Percentiles rank a stretch among this genome's conserved stretches.
Conservation (phyloP, 1,139 yeast genomes). For the Lodderomyces margitis region DNA sequence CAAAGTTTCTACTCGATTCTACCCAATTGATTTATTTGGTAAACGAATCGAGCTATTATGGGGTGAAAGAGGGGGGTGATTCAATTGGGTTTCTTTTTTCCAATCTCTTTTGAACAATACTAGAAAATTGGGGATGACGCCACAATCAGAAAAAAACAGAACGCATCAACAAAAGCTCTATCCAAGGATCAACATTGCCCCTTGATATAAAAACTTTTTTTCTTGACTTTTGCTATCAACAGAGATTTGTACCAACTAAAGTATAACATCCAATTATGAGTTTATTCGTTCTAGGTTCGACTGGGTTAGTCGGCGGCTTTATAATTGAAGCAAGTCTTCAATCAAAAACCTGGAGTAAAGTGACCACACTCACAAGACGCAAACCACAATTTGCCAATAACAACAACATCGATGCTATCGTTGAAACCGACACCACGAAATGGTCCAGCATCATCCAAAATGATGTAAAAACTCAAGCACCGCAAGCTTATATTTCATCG, state of each 20-base stretch:
- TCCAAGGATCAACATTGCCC: too few species aligned
- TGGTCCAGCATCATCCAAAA: conserved; percentile 37
- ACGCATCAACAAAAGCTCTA: too few species aligned
- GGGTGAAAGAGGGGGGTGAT: neutral
- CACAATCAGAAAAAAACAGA: too few species aligned
- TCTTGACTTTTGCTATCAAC: too few species aligned
- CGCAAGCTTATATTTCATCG: conserved; percentile 49
- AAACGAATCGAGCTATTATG: too few species aligned
- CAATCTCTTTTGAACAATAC: too few species aligned
- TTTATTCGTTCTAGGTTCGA: conserved; percentile 49
- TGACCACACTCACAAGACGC: conserved; percentile 49
- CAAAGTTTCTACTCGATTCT: too few species aligned
- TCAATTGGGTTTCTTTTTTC: neutral
- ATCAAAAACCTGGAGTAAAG: conserved; percentile 27
- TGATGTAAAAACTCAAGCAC: conserved; percentile 14
- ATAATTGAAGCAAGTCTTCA: conserved; percentile 39
- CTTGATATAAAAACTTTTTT: too few species aligned
- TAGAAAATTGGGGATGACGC: too few species aligned
- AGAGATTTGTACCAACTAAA: too few species aligned
- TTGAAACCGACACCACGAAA: conserved; percentile 27
- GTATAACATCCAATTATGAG: neutral
- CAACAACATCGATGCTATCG: conserved; percentile 2
- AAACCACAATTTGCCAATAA: conserved; percentile 17
- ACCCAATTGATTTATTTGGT: too few species aligned
- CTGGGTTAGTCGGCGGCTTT: conserved; percentile 58